phyloP scores from a whole-genome alignment of 441 rosid genomes.

The Bocquillonia castaneifolia region DNA sequence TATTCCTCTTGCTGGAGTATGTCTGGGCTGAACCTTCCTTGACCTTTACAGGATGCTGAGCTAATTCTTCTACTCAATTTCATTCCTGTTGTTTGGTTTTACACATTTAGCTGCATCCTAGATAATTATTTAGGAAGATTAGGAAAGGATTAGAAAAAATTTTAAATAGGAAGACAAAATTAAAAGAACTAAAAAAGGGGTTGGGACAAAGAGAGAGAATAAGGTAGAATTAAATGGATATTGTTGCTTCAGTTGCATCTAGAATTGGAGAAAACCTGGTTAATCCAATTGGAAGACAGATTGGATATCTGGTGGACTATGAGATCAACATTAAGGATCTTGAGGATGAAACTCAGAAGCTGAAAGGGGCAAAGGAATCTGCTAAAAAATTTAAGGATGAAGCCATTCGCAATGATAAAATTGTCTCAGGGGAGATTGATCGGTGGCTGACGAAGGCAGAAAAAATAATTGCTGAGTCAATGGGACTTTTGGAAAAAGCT shows the following conservation, averaged over 20 bases:
- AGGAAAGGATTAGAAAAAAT: too few relatives aligned
- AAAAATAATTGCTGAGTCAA: not conserved
- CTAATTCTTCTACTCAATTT: too few relatives aligned
- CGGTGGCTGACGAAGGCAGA: not conserved
- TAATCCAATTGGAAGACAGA: not conserved
- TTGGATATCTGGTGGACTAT: not conserved
- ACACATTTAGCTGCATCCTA: too few relatives aligned
- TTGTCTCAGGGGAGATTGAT: not conserved
- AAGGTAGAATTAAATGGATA: not conserved
- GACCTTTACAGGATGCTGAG: too few relatives aligned
- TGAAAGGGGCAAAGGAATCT: not conserved
- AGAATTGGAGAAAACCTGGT: not conserved
- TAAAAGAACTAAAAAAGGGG: too few relatives aligned
- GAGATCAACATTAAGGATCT: not conserved
- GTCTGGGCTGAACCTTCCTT: too few relatives aligned
- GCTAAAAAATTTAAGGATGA: not conserved
- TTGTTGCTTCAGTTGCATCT: not conserved
- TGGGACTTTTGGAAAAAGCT: not conserved
- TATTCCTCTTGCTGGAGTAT: too few relatives aligned
- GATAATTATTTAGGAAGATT: too few relatives aligned
- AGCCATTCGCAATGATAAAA: not conserved
- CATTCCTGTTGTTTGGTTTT: too few relatives aligned
- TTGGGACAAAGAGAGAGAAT: conserved; percentile 19
- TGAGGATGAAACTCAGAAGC: not conserved
- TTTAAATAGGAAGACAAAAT: too few relatives aligned